These are phyloP conservation scores for Phoenix dactylifera DNA, from an alignment of 176 grass and related monocot species.

Conservation along the genomic window DNA sequence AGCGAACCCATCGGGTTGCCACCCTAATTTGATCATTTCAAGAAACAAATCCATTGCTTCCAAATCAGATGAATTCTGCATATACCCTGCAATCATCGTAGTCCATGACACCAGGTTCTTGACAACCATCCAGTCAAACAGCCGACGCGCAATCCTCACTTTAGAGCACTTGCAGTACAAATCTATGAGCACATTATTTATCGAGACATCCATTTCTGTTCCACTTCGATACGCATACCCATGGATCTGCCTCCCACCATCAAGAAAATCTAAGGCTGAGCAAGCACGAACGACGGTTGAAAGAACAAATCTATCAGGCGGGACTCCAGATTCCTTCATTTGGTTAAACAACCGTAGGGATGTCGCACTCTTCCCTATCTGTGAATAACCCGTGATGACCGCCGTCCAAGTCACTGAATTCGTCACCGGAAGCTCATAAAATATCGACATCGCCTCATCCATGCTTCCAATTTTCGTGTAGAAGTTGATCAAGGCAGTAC, in stretches of 20 bases:
- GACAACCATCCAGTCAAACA: slow-evolving; percentile 44
- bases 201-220: slow-evolving; percentile 32
- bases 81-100: slow-evolving; percentile 66
- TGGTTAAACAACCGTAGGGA: slow-evolving; percentile 46
- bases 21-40: slow-evolving; percentile 45
- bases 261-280: slow-evolving; percentile 33
- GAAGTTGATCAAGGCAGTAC: slow-evolving; percentile 43
- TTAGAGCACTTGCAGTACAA: slow-evolving; percentile 58
- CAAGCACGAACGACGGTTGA: slow-evolving; percentile 58
- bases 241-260: slow-evolving; percentile 61
- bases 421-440: slow-evolving; percentile 38
- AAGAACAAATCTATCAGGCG: slow-evolving; percentile 51
- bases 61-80: slow-evolving; percentile 52
- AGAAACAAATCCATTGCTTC: slow-evolving; percentile 48
- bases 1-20: slow-evolving; percentile 55
- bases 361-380: slow-evolving; percentile 19
- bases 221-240: slow-evolving; percentile 33
- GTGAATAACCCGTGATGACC: slow-evolving; percentile 48
- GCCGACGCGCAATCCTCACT: slow-evolving; percentile 39
- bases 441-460: slow-evolving; percentile 35
- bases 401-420: slow-evolving; percentile 63
- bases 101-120: slow-evolving; percentile 75
- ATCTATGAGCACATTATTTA: slow-evolving; percentile 50
- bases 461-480: slow-evolving; percentile 48
- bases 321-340: slow-evolving; percentile 32